phyloP scores from a whole-genome alignment of 2,329 filamentous ascomycete genomes.

The Fusarium sublunatum region DNA sequence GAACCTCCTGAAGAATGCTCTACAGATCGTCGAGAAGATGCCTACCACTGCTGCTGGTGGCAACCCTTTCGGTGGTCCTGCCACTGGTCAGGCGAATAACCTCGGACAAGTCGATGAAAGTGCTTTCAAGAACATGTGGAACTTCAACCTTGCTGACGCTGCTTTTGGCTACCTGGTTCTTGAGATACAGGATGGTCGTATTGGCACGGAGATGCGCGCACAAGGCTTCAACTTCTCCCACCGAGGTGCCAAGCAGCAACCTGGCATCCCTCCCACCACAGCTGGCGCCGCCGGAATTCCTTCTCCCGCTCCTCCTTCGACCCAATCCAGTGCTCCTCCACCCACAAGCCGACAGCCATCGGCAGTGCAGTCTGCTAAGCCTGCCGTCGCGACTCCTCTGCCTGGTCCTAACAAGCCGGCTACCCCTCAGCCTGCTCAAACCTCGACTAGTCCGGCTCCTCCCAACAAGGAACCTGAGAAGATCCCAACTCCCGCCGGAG shows the following conservation, averaged over 20 bases:
- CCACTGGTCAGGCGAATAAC: constrained; percentile 71
- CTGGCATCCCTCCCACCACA: constrained; percentile 51
- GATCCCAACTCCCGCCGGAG: constrained; percentile 55
- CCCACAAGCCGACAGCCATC: constrained; percentile 53
- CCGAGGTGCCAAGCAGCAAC: constrained; percentile 82
- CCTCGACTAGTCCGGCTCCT: constrained; percentile 54
- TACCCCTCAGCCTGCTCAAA: constrained; percentile 63
- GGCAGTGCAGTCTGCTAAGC: constrained; percentile 56
- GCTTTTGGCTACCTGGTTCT: constrained; percentile 96
- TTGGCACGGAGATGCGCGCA: constrained; percentile 97
- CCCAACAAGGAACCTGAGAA: constrained; percentile 69
- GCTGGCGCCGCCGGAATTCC: constrained; percentile 47
- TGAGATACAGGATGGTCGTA: constrained; percentile 93
- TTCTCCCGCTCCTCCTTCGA: constrained; percentile 52
- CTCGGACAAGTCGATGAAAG: constrained; percentile 96
- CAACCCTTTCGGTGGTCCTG: constrained; percentile 93
- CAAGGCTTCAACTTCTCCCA: constrained; percentile 99
- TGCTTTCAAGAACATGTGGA: constrained; percentile 99
- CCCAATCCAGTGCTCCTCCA: constrained; percentile 51
- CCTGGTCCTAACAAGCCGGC: constrained; percentile 54
- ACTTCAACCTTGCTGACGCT: constrained; percentile 97
- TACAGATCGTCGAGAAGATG: constrained; percentile 98
- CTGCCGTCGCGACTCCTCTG: constrained; percentile 53
- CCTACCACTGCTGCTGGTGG: constrained; percentile 92
- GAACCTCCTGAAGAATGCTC: constrained; percentile 87